Conservation (phyloP, 2,329 filamentous ascomycete genomes). For the Myriosclerotinia scirpicola region DNA sequence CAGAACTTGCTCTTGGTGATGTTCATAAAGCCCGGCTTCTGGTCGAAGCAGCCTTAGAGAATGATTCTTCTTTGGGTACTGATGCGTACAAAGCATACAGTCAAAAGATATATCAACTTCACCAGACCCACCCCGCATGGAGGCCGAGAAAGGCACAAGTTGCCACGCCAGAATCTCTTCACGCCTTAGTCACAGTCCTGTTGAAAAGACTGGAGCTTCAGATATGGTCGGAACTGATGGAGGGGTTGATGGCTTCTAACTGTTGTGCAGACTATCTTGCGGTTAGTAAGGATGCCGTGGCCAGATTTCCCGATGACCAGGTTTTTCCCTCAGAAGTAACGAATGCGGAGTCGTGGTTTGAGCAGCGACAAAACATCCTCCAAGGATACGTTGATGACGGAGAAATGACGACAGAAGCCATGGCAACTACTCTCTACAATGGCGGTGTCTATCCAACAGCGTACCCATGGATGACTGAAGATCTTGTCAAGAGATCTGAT, state of each 20-base stretch:
- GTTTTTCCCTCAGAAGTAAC: slow-evolving; percentile 34
- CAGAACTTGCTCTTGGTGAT: slow-evolving; percentile 40
- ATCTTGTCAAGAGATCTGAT: slow-evolving; percentile 31
- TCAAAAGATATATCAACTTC: slow-evolving; percentile 33
- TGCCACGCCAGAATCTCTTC: slow-evolving; percentile 31
- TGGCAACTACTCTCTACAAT: slow-evolving; percentile 30
- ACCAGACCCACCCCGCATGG: slow-evolving; percentile 35
- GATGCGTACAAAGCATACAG: slow-evolving; percentile 35
- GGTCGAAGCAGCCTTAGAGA: slow-evolving; percentile 33
- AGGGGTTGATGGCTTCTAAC: slow-evolving; percentile 37
- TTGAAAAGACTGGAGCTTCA: slow-evolving; percentile 35
- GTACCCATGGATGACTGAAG: slow-evolving; percentile 35
- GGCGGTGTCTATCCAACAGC: slow-evolving; percentile 34
- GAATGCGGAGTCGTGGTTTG: slow-evolving; percentile 35
- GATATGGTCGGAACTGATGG: slow-evolving; percentile 37
- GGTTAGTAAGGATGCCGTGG: slow-evolving; percentile 32
- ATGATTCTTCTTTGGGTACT: slow-evolving; percentile 31
- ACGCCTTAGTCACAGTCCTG: slow-evolving; percentile 28
- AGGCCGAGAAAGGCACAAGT: slow-evolving; percentile 30
- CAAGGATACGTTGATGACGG: slow-evolving; percentile 27
- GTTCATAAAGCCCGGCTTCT: slow-evolving; percentile 40
- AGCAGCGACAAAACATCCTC: slow-evolving; percentile 31
- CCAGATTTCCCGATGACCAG: slow-evolving; percentile 35
- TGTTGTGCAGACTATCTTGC: slow-evolving; percentile 34
- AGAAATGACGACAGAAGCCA: slow-evolving; percentile 27